Conservation (phyloP, 2,329 filamentous ascomycete species). For the Coniochaeta prunicola region DNA sequence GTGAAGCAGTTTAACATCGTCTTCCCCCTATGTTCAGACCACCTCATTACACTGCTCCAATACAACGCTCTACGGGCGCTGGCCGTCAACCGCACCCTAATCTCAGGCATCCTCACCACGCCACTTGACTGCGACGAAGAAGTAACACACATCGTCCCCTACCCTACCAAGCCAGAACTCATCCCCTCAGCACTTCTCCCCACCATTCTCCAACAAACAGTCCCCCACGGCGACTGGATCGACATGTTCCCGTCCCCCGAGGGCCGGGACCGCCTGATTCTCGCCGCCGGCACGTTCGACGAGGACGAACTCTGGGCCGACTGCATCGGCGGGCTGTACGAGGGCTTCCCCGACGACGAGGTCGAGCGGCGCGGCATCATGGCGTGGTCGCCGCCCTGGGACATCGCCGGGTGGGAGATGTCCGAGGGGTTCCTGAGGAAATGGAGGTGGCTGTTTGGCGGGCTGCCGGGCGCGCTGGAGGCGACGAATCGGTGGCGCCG, state of each 20-base stretch:
- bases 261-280: slow-evolving; percentile 31
- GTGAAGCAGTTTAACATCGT: neutral
- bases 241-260: slow-evolving; percentile 30
- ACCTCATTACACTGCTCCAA: slow-evolving; percentile 33
- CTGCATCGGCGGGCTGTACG: slow-evolving; percentile 31
- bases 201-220: slow-evolving; percentile 29
- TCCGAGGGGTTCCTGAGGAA: slow-evolving; percentile 31
- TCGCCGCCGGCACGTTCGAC: slow-evolving; percentile 26
- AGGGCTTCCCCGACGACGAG: slow-evolving; percentile 29
- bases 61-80: slow-evolving; percentile 30
- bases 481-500: slow-evolving; percentile 28
- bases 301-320: slow-evolving; percentile 36
- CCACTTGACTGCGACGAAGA: slow-evolving; percentile 24
- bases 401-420: slow-evolving; percentile 31
- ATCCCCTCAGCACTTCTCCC: slow-evolving; percentile 26
- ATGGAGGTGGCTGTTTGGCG: slow-evolving; percentile 25
- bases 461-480: slow-evolving; percentile 18
- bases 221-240: slow-evolving; percentile 32
- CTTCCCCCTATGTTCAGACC: slow-evolving; percentile 30
- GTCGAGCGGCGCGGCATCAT: slow-evolving; percentile 30
- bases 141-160: slow-evolving; percentile 20
- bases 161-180: slow-evolving; percentile 13
- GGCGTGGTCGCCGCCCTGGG: slow-evolving; percentile 34
- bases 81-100: slow-evolving; percentile 25
- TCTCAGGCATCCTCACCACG: slow-evolving; percentile 23